Evolutionary conservation across 2,329 filamentous ascomycete species (phyloP).

Genomic region (Exophiala calicioides): DNA sequence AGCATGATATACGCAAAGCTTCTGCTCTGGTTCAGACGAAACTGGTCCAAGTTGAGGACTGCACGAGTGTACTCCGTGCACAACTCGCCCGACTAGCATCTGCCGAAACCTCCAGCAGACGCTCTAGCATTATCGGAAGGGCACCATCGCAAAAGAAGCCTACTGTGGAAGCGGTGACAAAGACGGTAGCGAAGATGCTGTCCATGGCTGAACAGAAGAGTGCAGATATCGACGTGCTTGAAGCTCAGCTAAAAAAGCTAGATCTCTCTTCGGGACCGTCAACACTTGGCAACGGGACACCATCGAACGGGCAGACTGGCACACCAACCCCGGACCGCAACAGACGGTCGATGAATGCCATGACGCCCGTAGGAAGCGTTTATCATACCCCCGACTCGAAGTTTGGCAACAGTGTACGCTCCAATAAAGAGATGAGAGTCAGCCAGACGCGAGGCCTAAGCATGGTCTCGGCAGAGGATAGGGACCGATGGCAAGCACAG

Average conservation of each 20-base stretch:
- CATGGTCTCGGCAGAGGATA: constrained; percentile 28
- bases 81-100: constrained; percentile 64
- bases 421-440: constrained; percentile 13
- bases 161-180: constrained; percentile 87
- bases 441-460: constrained; percentile 20
- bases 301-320: constrained; percentile 7
- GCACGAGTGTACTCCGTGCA: constrained; percentile 74
- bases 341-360: constrained; percentile 13
- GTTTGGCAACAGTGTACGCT: constrained; percentile 24
- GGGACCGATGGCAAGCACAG: constrained; percentile 29
- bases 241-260: constrained; percentile 79
- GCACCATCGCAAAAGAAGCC: constrained; percentile 59
- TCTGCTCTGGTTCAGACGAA: constrained; percentile 72
- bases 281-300: constrained; percentile 17
- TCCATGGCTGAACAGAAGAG: constrained; percentile 87
- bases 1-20: constrained; percentile 77
- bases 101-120: constrained; percentile 53
- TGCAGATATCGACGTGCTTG: constrained; percentile 85
- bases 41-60: constrained; percentile 77
- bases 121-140: constrained; percentile 29
- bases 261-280: constrained; percentile 44
- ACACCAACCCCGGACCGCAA: constrained; percentile 18
- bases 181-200: constrained; percentile 91
- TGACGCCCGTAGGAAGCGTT: constrained; percentile 28
- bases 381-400: constrained; percentile 32